Evolutionary conservation across 805 yeast genomes (phyloP), one percentile per base, ranked within the genome.

Genomic region (Priceomyces carsonii): DNA sequence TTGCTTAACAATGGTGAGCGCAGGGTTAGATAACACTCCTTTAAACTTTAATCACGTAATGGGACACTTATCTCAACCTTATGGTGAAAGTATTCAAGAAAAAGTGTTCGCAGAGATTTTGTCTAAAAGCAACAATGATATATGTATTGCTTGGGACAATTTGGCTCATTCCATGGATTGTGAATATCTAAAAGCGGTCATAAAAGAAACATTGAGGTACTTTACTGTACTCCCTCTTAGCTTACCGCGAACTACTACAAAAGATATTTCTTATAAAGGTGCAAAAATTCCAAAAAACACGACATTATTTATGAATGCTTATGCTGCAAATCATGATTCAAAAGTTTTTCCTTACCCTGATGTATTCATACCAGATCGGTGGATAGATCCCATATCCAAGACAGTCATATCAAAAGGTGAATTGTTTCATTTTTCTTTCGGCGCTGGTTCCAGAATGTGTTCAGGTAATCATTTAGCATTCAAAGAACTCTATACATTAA

Each of bases 1-100:
- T 5, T 83, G 90, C 50, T 61, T 84, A 26, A 80, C 90, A 0
- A 77, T 83, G 82, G 81, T 84, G 0, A 80, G 88, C 45, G 93
- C 90, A 6, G 93, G 93, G 0, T 59, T 84, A 16, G 91, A 84
- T 51, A 84, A 85, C 43, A 75, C 82, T 0, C 81, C 88, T 0
- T 63, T 82, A 20, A 82, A 77, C 30, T 63, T 83, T 32, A 73
- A 75, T 42, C 79, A 82, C 42, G 66, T 81, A 6, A 50, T 82
- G 44, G 84, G 84, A 1, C 83, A 79, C 25, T 58, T 84, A 26
- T 69, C 82, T 5, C 66, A 68, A 12, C 67, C 69, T 2, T 43
- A 38, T 10, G 36, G 36, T 15, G 35, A 38, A 17, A 12, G 4
- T 15, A 21, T 27, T 15, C 41, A 38, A 15, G 29, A 61, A 1